Evolutionary conservation across 805 yeast species (phyloP).

Genomic region (Metschnikowia cubensis): DNA sequence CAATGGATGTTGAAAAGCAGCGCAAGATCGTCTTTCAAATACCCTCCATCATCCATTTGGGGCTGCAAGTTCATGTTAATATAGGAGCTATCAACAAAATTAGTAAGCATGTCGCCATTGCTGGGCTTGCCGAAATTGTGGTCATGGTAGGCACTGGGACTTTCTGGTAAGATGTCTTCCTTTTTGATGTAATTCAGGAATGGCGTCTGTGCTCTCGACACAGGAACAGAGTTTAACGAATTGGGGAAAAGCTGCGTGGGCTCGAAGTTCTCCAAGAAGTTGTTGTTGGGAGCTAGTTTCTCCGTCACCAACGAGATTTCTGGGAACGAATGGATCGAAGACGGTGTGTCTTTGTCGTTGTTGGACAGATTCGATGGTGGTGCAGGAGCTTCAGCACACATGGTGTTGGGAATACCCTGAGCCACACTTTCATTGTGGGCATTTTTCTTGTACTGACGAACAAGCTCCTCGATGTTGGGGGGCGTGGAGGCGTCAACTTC

Average conservation of each 20-base stretch:
- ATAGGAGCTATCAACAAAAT: constrained; percentile 39
- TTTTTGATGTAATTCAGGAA: constrained; percentile 1
- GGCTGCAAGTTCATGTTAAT: constrained; percentile 41
- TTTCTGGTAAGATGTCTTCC: constrained; percentile 6
- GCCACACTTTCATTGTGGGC: constrained; percentile 2
- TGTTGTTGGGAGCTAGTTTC: constrained; percentile 43
- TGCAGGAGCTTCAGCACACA: constrained; percentile 1
- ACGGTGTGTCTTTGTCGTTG: constrained; percentile 30
- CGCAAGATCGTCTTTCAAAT: constrained; percentile 17
- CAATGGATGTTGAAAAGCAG: constrained; percentile 10
- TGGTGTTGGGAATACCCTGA: not conserved
- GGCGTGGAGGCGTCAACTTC: not conserved
- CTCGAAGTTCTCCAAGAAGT: constrained; percentile 49
- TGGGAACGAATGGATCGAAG: constrained; percentile 40
- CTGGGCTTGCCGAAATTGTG: constrained; percentile 6
- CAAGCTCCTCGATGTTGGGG: constrained; percentile 31
- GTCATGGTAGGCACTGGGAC: constrained; percentile 6
- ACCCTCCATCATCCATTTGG: constrained; percentile 14
- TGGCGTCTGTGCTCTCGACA: constrained; percentile 38
- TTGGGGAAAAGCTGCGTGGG: constrained; percentile 55
- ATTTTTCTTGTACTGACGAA: constrained; percentile 28
- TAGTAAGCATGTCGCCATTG: constrained; percentile 23
- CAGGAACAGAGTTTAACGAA: constrained; percentile 31
- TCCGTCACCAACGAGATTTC: constrained; percentile 55
- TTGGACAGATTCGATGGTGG: constrained; percentile 4